These are phyloP conservation scores for Cutaneotrichosporon arboriforme DNA, from an alignment of 1,284 basidiomycete species.

Conservation along the genomic window DNA sequence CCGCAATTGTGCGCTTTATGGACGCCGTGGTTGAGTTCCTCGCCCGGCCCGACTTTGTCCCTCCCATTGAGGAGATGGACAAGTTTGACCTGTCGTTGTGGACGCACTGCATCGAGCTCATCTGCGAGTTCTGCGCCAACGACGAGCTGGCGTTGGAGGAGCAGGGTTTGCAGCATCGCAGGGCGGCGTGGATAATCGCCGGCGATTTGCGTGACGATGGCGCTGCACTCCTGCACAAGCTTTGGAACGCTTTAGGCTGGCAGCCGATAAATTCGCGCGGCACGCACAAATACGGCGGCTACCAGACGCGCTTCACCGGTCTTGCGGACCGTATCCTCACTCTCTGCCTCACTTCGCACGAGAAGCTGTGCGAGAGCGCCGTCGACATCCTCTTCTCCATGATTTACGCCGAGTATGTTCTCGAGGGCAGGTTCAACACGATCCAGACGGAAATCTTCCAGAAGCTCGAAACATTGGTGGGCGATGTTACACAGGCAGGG, in stretches of 20 bases:
- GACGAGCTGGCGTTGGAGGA: slow-evolving; percentile 91
- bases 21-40: slow-evolving; percentile 73
- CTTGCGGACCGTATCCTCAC: slow-evolving; percentile 87
- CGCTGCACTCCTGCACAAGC: slow-evolving; percentile 68
- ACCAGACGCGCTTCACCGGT: slow-evolving; percentile 74
- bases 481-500: slow-evolving; percentile 6
- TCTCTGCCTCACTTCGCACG: slow-evolving; percentile 89
- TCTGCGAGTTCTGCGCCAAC: slow-evolving; percentile 78
- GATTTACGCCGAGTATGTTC: slow-evolving; percentile 87
- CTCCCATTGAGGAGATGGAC: slow-evolving; percentile 58
- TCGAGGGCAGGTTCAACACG: slow-evolving; percentile 69
- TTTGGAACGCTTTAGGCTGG: slow-evolving; percentile 86
- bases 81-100: slow-evolving; percentile 75
- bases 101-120: slow-evolving; percentile 72
- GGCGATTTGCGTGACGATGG: slow-evolving; percentile 93
- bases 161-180: slow-evolving; percentile 62
- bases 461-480: slow-evolving; percentile 67
- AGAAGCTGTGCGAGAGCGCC: slow-evolving; percentile 80
- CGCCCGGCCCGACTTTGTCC: slow-evolving; percentile 69
- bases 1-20: slow-evolving; percentile 80
- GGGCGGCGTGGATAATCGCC: slow-evolving; percentile 90
- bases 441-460: slow-evolving; percentile 95
- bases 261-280: slow-evolving; percentile 38
- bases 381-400: slow-evolving; percentile 91
- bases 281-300: slow-evolving; percentile 41